These are phyloP conservation scores for Intubia oerlemansii DNA, from an alignment of 2,329 filamentous ascomycete species.

Conservation along the genomic window DNA sequence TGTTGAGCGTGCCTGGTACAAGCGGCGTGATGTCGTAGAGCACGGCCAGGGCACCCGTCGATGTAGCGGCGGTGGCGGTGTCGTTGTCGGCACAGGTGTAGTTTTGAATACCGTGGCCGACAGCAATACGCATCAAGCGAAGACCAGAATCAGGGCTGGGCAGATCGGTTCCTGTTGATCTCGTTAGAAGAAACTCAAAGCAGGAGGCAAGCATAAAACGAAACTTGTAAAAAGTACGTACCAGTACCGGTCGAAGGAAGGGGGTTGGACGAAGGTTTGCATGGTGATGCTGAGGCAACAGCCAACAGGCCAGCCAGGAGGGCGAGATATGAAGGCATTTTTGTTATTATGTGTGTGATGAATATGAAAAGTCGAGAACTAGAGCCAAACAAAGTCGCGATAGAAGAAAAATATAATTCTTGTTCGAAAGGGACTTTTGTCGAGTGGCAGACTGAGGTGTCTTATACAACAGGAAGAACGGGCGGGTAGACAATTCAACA, in stretches of 20 bases:
- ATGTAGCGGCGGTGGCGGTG: conserved; percentile 13
- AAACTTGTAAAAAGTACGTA: conserved; percentile 11
- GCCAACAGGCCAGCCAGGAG: conserved; percentile 6
- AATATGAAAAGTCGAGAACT: not conserved
- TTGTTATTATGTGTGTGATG: not conserved
- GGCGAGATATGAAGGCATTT: conserved; percentile 4
- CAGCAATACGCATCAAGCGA: conserved; percentile 28
- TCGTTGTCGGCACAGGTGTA: conserved; percentile 32
- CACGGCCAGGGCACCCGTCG: conserved; percentile 32
- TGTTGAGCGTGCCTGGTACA: conserved; percentile 22
- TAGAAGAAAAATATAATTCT: too few relatives aligned
- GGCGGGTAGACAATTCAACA: too few relatives aligned
- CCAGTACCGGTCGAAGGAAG: conserved; percentile 15
- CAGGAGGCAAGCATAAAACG: too few relatives aligned
- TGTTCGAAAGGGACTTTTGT: not conserved
- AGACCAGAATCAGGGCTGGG: not conserved
- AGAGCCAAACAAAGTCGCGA: too few relatives aligned
- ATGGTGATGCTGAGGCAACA: conserved; percentile 6
- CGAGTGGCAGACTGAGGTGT: not conserved
- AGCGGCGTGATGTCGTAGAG: conserved; percentile 34
- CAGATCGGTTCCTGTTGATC: not conserved
- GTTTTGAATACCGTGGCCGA: conserved; percentile 48
- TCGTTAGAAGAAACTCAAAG: not conserved
- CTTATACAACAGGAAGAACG: too few relatives aligned
- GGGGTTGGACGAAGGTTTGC: conserved; percentile 3